Conservation (phyloP, 148 eudicot species). For the Polygonum aviculare region DNA sequence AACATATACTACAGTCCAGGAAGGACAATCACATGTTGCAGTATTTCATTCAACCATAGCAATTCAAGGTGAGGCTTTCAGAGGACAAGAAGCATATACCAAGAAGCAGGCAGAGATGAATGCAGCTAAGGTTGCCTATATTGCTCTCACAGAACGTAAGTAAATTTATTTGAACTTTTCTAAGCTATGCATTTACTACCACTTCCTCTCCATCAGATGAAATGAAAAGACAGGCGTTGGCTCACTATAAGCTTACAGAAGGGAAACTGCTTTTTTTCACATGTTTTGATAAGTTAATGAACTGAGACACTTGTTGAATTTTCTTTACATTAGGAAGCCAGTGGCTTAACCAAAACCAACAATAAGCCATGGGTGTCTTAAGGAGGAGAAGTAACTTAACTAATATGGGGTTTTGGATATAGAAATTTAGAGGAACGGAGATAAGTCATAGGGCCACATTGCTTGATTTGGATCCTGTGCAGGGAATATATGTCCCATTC, state of each 20-base stretch:
- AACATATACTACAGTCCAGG: conserved; percentile 32
- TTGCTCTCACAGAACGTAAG: conserved; percentile 42
- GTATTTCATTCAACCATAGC: conserved; percentile 48
- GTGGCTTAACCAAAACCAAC: too few species aligned
- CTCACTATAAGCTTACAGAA: background rate
- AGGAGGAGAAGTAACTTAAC: too few species aligned
- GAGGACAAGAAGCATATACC: conserved; percentile 59
- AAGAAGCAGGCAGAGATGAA: conserved; percentile 69
- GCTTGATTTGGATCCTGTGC: too few species aligned
- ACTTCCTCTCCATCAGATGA: background rate
- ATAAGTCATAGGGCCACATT: too few species aligned
- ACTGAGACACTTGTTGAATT: too few species aligned
- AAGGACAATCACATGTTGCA: conserved; percentile 59
- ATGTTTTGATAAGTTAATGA: too few species aligned
- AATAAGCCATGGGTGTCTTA: too few species aligned
- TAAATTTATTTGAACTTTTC: conserved; percentile 1
- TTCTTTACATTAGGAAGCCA: too few species aligned
- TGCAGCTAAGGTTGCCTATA: conserved; percentile 75
- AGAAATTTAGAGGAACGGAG: too few species aligned
- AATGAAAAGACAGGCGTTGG: background rate
- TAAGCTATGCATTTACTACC: background rate
- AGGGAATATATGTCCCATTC: too few species aligned
- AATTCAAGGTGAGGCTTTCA: conserved; percentile 30
- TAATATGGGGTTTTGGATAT: too few species aligned
- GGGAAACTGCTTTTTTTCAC: background rate